Base-by-base conservation (phyloP, 2,329 filamentous ascomycete species). In the Aspergillus unguis region DNA sequence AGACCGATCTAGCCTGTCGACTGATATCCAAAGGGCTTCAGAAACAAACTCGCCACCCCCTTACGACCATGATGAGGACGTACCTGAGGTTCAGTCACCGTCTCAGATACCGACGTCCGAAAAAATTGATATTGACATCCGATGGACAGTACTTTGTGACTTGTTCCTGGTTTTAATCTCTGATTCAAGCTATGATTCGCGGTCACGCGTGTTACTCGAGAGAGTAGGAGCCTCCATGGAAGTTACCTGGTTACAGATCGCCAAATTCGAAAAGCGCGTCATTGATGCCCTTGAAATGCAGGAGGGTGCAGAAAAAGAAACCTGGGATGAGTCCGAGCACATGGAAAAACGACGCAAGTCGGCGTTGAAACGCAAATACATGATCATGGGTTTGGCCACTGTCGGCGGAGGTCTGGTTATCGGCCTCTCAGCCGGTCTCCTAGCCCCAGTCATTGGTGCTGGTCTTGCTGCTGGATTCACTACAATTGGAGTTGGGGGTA, bases 221-320 rank as follows among this genome's bases (percentile, higher is more conserved):
- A 80, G 83, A 50, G 90, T 97, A 1, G 94, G 87, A 33, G 80
- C 83, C 48, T 86, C 87, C 55, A 81, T 99, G 61, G 85, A 88
- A 38, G 86, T 99, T 6, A 81, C 86, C 9, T 95, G 90, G 90
- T 78, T 95, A 49, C 94, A 99, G 60, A 95, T 97, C 53, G 95
- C 91, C 71, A 85, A 90, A 36, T 99, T 99, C 65, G 94, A 99
- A 74, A 97, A 96, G 75, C 87, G 91, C 48, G 90, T 99, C 5
- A 96, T 94, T 6, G 94, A 99, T 71, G 91, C 94, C 1, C 77
- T 99, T 25, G 94, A 99, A 71, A 96, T 99, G 90, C 92, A 97
- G 72, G 91, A 97, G 71, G 85, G 88, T 43, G 90, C 90, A 5
- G 88, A 91, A 58, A 95, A 92, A 65, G 94, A 99, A 73, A 96